Conservation (phyloP, 169 alveolate species). For the Eimeria brunetti region DNA sequence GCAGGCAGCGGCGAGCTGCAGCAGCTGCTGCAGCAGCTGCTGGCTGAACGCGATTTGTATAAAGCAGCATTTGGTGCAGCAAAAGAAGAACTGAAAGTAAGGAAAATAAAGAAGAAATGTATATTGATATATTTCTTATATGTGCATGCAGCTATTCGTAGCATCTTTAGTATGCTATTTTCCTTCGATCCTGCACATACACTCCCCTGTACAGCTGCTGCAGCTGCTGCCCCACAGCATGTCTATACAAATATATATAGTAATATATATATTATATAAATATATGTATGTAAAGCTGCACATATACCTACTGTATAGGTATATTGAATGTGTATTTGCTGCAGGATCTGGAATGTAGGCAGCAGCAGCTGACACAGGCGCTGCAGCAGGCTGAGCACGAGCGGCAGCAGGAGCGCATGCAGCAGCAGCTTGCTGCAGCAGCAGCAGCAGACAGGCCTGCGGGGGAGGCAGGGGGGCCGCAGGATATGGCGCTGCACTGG, state of each 20-base stretch:
- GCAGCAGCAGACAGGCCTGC: slow-evolving; percentile 14
- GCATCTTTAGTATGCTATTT: neutral
- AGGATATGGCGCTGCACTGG: slow-evolving; percentile 29
- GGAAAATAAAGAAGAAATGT: neutral
- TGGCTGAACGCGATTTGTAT: slow-evolving; percentile 74
- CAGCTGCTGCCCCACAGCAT: neutral
- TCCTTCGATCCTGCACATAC: neutral
- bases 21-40: slow-evolving; percentile 70
- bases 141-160: too few species aligned
- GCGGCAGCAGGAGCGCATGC: slow-evolving; percentile 54
- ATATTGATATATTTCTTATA: too few species aligned
- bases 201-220: neutral
- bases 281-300: neutral
- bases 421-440: slow-evolving; percentile 53
- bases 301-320: neutral
- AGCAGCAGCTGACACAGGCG: slow-evolving; percentile 74
- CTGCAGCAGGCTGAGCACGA: slow-evolving; percentile 60
- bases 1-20: slow-evolving; percentile 54
- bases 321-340: too few species aligned
- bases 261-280: too few species aligned
- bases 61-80: slow-evolving; percentile 80
- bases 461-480: slow-evolving; percentile 2
- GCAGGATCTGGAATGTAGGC: slow-evolving; percentile 68
- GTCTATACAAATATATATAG: too few species aligned
- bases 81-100: slow-evolving; percentile 65